phyloP scores from a whole-genome alignment of 2,329 filamentous ascomycete genomes.

The Aspergillus ustus region DNA sequence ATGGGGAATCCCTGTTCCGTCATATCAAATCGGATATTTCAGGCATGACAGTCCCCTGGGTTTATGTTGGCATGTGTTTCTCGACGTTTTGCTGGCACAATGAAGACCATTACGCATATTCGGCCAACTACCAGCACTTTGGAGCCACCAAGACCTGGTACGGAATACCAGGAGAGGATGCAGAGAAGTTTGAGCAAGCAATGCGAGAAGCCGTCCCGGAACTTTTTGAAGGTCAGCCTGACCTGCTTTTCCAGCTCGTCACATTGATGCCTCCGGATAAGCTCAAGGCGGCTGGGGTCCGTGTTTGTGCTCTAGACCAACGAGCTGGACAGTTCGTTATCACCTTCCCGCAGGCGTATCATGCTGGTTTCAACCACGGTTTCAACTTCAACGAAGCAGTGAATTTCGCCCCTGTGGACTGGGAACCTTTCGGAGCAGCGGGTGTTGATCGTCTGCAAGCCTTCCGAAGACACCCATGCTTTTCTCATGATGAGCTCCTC shows the following conservation, averaged over 20 bases:
- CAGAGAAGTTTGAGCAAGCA: slow-evolving; percentile 90
- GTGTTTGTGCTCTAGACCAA: slow-evolving; percentile 94
- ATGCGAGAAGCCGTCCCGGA: slow-evolving; percentile 96
- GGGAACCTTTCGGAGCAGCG: slow-evolving; percentile 88
- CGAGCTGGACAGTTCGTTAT: slow-evolving; percentile 94
- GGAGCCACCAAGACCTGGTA: slow-evolving; percentile 99
- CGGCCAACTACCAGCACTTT: slow-evolving; percentile 97
- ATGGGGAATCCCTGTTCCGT: slow-evolving; percentile 89
- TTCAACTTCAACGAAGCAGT: slow-evolving; percentile 99
- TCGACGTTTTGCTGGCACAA: slow-evolving; percentile 99
- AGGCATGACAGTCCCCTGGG: slow-evolving; percentile 98
- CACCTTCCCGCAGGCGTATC: slow-evolving; percentile 95
- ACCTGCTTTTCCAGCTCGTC: slow-evolving; percentile 95
- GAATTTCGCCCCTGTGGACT: slow-evolving; percentile 93
- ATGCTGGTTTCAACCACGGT: slow-evolving; percentile 96
- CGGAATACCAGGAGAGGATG: slow-evolving; percentile 90
- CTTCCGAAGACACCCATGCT: slow-evolving; percentile 91
- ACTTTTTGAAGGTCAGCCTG: slow-evolving; percentile 94
- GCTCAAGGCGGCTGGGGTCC: slow-evolving; percentile 86
- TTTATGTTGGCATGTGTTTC: slow-evolving; percentile 99
- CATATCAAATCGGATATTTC: slow-evolving; percentile 99
- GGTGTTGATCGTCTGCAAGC: slow-evolving; percentile 85
- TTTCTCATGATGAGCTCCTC: slow-evolving; percentile 93
- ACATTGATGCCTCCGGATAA: slow-evolving; percentile 93
- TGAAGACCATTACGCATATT: slow-evolving; percentile 97